Evolutionary conservation across 2,329 filamentous ascomycete species (phyloP), one percentile per base, ranked within the genome.

Genomic region (Penicillium freii): DNA sequence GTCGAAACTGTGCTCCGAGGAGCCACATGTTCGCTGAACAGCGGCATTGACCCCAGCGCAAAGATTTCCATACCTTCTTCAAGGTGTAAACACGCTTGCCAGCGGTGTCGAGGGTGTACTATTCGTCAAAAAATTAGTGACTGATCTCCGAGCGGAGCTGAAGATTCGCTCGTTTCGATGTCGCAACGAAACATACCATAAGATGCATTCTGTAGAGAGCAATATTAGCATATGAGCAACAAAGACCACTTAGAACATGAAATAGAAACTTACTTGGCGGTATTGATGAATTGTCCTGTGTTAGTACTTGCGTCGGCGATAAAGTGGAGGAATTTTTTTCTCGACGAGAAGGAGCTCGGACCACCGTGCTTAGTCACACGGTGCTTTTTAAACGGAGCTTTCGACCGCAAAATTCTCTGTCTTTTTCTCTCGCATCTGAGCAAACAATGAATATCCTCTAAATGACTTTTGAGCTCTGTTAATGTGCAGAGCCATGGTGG

Each of bases 81-180:
- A 97, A 86, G 47, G 94, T 97, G 84, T 97, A 99, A 71, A 89
- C 80, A 76, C 93, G 91, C 82, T 91, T 93, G 82, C 93, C 92
- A 61, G 84, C 80, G 68, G 83, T 76, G 77, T 92, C 89, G 79
- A 92, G 81, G 63, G 90, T 94, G 86, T 93, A 96, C 94, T 75
- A 47, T 54, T 57, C 44, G 21, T 51, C 27, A 10, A 51, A 51
- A 21, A 47, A 58, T 63, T 49, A 63, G 59, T 19, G 27, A 53
- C 47, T 17, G n/a, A 40, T 54, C 58, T 53, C 19, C 47, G 38
- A 34, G 59, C 53, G 54, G 53, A 55, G 43, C 39, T 58, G 31
- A 52, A 44, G 46, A 46, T 49, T 61, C 51, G 40, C 50, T 56
- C 34, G 56, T n/a, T 53, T 46, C 34, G 43, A 36, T 38, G 19